Conservation (phyloP, 2,329 filamentous ascomycete species). For the Pseudocercospora fijiensis region DNA sequence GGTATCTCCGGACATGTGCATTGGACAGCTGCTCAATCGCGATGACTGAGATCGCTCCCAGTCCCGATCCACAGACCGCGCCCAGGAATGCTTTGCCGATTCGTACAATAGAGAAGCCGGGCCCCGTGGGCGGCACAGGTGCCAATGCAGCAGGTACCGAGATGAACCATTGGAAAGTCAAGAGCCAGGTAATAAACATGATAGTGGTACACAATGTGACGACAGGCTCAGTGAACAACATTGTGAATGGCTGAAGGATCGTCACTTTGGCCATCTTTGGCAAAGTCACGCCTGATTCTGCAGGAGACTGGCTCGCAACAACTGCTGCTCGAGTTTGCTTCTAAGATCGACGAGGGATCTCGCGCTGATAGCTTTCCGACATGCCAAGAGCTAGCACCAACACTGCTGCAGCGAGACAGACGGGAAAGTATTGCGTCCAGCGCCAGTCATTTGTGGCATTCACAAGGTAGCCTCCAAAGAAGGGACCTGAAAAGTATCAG, state of each 20-base stretch:
- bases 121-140: constrained; percentile 22
- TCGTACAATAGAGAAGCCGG: constrained; percentile 34
- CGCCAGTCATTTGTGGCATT: constrained; percentile 34
- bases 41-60: constrained; percentile 33
- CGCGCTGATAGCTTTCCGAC: constrained; percentile 37
- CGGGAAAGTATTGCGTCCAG: constrained; percentile 39
- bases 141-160: constrained; percentile 35
- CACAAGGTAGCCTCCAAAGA: constrained; percentile 33
- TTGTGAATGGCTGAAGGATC: constrained; percentile 28
- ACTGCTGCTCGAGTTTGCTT: constrained; percentile 5
- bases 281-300: constrained; percentile 31
- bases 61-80: constrained; percentile 34
- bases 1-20: constrained; percentile 10
- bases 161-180: constrained; percentile 38
- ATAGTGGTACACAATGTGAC: constrained; percentile 31
- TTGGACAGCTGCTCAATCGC: constrained; percentile 31
- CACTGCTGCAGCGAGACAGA: constrained; percentile 34
- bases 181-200: constrained; percentile 34
- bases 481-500: constrained; percentile 25
- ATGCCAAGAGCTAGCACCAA: constrained; percentile 36
- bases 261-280: constrained; percentile 29
- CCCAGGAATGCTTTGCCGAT: constrained; percentile 38
- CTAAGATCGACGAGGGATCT: constrained; percentile 31
- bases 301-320: constrained; percentile 16
- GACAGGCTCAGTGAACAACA: constrained; percentile 35